Percentiles rank a stretch among this genome's conserved stretches.
Evolutionary conservation across 129 eudicot genomes (phyloP).

Genomic region (Tagetes erecta): DNA sequence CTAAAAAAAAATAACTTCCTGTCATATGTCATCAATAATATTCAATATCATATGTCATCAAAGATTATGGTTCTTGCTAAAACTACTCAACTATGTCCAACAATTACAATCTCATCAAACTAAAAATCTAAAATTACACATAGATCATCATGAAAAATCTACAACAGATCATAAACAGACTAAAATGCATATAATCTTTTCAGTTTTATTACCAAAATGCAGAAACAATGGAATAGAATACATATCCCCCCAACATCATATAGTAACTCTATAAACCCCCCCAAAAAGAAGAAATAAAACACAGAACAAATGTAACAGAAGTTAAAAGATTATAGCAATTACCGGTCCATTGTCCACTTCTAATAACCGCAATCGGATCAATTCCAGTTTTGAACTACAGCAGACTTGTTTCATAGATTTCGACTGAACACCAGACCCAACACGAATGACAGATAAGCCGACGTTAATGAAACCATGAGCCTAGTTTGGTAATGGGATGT

Average conservation of each 20-base stretch:
- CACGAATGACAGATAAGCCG: too few species aligned
- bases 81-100: not conserved
- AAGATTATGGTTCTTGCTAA: slow-evolving; percentile 12
- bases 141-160: slow-evolving; percentile 20
- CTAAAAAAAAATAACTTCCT: too few species aligned
- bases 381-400: too few species aligned
- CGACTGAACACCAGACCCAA: too few species aligned
- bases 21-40: too few species aligned
- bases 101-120: slow-evolving; percentile 13
- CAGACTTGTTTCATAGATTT: too few species aligned
- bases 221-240: slow-evolving; percentile 41
- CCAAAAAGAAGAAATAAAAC: not conserved
- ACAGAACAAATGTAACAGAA: not conserved
- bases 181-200: slow-evolving; percentile 32
- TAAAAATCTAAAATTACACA: slow-evolving; percentile 3
- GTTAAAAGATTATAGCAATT: slow-evolving; percentile 11
- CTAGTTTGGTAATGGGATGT: too few species aligned
- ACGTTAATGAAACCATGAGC: too few species aligned
- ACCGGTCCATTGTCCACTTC: not conserved
- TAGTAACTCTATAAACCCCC: slow-evolving; percentile 33
- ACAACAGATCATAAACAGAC: slow-evolving; percentile 7
- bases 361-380: too few species aligned
- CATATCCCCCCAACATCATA: slow-evolving; percentile 18
- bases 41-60: not conserved
- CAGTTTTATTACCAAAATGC: slow-evolving; percentile 37